Percentiles rank a stretch among this genome's conserved stretches.
phyloP scores from a whole-genome alignment of 2,329 filamentous ascomycete genomes.

The Chalara sp. region DNA sequence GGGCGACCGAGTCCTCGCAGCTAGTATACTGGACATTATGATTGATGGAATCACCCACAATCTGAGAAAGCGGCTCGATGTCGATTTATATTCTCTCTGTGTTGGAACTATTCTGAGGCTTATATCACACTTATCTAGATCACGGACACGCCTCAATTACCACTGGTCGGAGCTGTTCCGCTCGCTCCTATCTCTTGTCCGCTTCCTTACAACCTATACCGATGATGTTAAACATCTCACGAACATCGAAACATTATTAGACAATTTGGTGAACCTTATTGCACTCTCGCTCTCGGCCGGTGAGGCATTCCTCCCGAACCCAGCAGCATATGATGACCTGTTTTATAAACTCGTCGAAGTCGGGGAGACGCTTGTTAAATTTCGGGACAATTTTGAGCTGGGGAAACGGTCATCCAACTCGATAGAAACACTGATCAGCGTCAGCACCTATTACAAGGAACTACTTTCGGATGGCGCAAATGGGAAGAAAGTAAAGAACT shows the following conservation, averaged over 20 bases:
- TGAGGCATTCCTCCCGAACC: conserved; percentile 83
- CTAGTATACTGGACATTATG: conserved; percentile 77
- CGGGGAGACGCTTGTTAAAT: conserved; percentile 74
- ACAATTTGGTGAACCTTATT: conserved; percentile 73
- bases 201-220: conserved; percentile 84
- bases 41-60: conserved; percentile 94
- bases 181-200: conserved; percentile 76
- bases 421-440: conserved; percentile 77
- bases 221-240: conserved; percentile 64
- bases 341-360: conserved; percentile 98
- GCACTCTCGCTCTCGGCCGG: conserved; percentile 79
- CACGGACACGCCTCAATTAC: conserved; percentile 73
- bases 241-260: conserved; percentile 67
- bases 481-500: conserved; percentile 49
- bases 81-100: conserved; percentile 75
- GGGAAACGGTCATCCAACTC: conserved; percentile 55
- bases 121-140: conserved; percentile 76
- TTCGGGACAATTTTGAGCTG: conserved; percentile 69
- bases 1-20: conserved; percentile 65
- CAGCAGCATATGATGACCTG: conserved; percentile 85
- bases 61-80: conserved; percentile 75
- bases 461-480: conserved; percentile 58
- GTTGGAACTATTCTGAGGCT: conserved; percentile 77
- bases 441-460: conserved; percentile 80
- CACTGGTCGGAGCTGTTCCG: conserved; percentile 97